These are phyloP conservation scores for Phlegmacium glaucopus DNA, from an alignment of 768 basidiomycete species.

Conservation along the genomic window DNA sequence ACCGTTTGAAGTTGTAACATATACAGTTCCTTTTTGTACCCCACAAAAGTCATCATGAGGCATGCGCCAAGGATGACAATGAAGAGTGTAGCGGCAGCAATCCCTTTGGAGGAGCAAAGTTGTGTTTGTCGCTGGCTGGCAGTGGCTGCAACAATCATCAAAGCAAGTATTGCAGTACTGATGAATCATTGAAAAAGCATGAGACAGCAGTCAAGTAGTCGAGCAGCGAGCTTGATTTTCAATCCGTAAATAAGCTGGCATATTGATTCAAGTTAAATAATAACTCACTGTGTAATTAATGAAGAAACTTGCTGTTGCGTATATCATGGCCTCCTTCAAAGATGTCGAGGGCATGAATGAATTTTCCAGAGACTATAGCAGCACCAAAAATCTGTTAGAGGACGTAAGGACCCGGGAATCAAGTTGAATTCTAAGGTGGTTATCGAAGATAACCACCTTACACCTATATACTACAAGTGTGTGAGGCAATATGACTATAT, in stretches of 20 bases:
- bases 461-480: no score
- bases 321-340: slow-evolving; percentile 52
- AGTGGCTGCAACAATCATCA: slow-evolving; percentile 55
- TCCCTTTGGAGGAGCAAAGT: slow-evolving; percentile 42
- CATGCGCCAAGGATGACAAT: slow-evolving; percentile 60
- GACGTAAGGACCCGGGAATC: no score
- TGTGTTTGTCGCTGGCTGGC: slow-evolving; percentile 51
- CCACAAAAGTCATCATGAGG: slow-evolving; percentile 66
- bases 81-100: slow-evolving; percentile 53
- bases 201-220: no score
- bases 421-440: no score
- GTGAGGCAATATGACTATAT: no score
- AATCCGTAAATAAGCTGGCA: not conserved
- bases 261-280: not conserved
- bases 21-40: slow-evolving; percentile 57
- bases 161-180: slow-evolving; percentile 50
- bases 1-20: no score
- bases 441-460: no score
- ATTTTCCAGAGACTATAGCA: slow-evolving; percentile 58
- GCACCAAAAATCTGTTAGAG: slow-evolving; percentile 54
- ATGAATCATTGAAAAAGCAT: slow-evolving; percentile 46
- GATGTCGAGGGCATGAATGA: slow-evolving; percentile 63
- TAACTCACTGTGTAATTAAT: slow-evolving; percentile 54
- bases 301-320: slow-evolving; percentile 55
- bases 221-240: not conserved